Conservation (phyloP, 2,329 filamentous ascomycete genomes). For the Claviceps pusilla region DNA sequence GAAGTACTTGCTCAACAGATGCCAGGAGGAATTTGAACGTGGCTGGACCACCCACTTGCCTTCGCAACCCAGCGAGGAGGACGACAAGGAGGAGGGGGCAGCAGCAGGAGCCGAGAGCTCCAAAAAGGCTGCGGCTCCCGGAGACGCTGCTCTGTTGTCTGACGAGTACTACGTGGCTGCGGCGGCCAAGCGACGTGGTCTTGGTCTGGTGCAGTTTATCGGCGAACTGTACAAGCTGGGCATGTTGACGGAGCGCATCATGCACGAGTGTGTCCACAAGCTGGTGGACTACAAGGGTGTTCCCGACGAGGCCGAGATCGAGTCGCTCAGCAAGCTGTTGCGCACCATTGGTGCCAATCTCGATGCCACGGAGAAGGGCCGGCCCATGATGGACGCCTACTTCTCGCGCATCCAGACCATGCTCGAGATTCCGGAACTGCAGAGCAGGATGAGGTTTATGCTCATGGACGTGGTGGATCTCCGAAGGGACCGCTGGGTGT, state of each 20-base stretch:
- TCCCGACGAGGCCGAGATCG: conserved; percentile 90
- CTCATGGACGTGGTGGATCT: conserved; percentile 87
- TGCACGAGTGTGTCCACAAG: conserved; percentile 98
- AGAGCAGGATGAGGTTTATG: conserved; percentile 90
- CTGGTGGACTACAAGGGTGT: conserved; percentile 87
- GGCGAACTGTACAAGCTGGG: conserved; percentile 96
- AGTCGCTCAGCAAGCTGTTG: conserved; percentile 86
- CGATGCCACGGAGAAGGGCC: conserved; percentile 69
- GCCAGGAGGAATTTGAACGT: conserved; percentile 96
- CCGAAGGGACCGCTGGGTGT: conserved; percentile 60
- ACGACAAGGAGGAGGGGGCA: conserved; percentile 46
- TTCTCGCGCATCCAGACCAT: conserved; percentile 77
- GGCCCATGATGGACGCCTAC: conserved; percentile 80
- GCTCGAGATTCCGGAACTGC: conserved; percentile 63
- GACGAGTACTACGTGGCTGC: conserved; percentile 94
- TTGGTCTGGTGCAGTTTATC: conserved; percentile 97
- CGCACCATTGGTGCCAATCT: conserved; percentile 83
- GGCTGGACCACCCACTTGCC: conserved; percentile 89
- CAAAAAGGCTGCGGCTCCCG: conserved; percentile 40
- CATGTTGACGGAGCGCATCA: conserved; percentile 98
- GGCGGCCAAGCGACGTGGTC: conserved; percentile 87
- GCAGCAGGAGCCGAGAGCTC: conserved; percentile 24
- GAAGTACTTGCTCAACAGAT: conserved; percentile 96
- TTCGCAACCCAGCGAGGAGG: conserved; percentile 50
- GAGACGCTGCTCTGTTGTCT: conserved; percentile 70